Percentiles rank a stretch among this genome's conserved stretches.
Conservation (phyloP, 1,284 basidiomycete species). For the Rhodotorula sp. region DNA sequence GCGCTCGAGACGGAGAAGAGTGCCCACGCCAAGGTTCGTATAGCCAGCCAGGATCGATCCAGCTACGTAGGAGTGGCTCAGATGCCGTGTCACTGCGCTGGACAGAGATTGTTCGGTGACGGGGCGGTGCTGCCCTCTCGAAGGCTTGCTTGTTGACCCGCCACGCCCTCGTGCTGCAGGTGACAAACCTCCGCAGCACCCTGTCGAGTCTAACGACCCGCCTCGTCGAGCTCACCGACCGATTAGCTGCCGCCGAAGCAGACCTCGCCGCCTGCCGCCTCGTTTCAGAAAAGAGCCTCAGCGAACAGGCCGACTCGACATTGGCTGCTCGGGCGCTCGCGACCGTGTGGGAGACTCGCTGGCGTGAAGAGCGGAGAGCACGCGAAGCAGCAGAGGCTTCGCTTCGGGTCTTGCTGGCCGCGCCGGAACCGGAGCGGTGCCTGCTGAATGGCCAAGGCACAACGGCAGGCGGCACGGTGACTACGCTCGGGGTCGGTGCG, state of each 20-base stretch:
- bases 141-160: no score
- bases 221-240: not conserved
- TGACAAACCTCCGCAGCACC: conserved; percentile 7
- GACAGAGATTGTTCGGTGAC: not conserved
- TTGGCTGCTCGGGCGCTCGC: not conserved
- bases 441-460: not conserved
- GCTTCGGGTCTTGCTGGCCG: not conserved
- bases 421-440: no score
- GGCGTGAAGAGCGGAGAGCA: conserved; percentile 12
- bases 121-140: not conserved
- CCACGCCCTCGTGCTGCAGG: not conserved
- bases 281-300: not conserved
- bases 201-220: conserved; percentile 16
- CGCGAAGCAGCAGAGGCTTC: conserved; percentile 11
- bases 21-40: no score
- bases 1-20: no score
- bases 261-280: not conserved
- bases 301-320: not conserved
- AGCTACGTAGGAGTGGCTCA: no score
- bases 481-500: not conserved
- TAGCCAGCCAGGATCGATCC: no score
- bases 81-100: not conserved
- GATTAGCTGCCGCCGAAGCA: conserved; percentile 7
- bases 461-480: not conserved
- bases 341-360: conserved; percentile 19